Evolutionary conservation across 768 basidiomycete species (phyloP).

Genomic region (Tylopilus felleus): DNA sequence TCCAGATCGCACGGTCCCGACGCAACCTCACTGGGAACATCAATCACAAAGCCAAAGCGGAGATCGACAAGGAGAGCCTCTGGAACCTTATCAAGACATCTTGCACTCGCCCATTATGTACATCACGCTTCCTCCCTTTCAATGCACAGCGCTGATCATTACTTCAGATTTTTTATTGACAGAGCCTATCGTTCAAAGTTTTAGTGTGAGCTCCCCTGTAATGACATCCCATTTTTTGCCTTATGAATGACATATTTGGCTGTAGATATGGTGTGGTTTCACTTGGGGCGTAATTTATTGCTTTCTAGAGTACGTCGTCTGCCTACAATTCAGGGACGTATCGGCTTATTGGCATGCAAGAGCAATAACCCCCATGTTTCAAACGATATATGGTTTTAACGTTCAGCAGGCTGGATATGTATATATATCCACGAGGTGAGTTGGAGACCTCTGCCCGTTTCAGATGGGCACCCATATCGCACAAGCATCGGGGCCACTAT

Average conservation of each 20-base stretch:
- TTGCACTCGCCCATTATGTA: constrained; percentile 67
- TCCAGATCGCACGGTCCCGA: constrained; percentile 55
- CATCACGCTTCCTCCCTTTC: constrained; percentile 23
- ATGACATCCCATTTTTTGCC: background rate
- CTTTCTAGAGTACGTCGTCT: constrained; percentile 47
- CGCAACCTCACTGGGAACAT: constrained; percentile 64
- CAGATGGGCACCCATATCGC: background rate
- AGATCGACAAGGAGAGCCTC: constrained; percentile 57
- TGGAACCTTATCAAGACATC: constrained; percentile 60
- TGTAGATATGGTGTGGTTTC: constrained; percentile 62
- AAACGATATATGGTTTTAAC: constrained; percentile 55
- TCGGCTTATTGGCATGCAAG: constrained; percentile 26
- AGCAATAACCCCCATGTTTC: constrained; percentile 55
- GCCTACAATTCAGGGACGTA: background rate
- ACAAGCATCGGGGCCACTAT: constrained; percentile 50
- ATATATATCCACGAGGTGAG: constrained; percentile 53
- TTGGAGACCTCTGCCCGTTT: background rate
- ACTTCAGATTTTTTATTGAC: constrained; percentile 24
- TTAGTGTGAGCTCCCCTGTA: constrained; percentile 53
- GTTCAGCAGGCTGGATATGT: constrained; percentile 56
- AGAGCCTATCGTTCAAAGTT: constrained; percentile 70
- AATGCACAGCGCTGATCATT: background rate
- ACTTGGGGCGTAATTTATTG: constrained; percentile 74
- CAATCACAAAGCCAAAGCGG: constrained; percentile 56
- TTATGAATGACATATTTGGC: background rate